Evolutionary conservation across 345 rosid genomes (phyloP).

Genomic region (Crucihimalaya himalaica): DNA sequence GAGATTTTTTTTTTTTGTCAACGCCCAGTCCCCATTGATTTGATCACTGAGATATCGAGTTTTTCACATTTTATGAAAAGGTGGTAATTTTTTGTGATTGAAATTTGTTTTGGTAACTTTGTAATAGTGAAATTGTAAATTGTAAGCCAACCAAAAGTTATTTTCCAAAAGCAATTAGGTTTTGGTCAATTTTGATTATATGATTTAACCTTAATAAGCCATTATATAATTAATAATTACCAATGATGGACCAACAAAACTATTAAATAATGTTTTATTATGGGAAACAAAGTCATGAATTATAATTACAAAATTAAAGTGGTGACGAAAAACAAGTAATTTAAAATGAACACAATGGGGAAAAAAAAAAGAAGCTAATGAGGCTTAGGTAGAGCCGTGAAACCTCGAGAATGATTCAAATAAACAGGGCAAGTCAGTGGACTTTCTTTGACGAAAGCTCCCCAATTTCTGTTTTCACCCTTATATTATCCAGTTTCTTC

Average conservation of each 20-base stretch:
- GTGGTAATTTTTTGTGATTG: neutral
- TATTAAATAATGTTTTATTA: too few species aligned
- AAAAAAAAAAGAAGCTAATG: neutral
- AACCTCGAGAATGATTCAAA: conserved; percentile 25
- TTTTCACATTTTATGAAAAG: neutral
- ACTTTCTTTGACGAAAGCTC: neutral
- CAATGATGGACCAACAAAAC: neutral
- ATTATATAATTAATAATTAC: neutral
- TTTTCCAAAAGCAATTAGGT: neutral
- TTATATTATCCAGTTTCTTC: neutral
- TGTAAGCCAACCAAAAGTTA: neutral
- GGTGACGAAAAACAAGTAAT: neutral
- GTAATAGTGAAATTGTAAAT: neutral
- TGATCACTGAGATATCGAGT: too few species aligned
- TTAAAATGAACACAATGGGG: neutral
- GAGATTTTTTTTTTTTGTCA: too few species aligned
- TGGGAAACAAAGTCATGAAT: conserved; percentile 11
- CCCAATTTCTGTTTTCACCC: neutral
- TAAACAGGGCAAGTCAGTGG: neutral
- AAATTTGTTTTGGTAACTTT: too few species aligned
- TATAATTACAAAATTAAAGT: neutral
- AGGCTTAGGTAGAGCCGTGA: neutral
- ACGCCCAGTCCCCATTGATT: too few species aligned
- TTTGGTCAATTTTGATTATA: neutral
- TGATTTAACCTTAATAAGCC: conserved; percentile 8